Evolutionary conservation across 345 rosid genomes (phyloP), one percentile per base, ranked within the genome.

Genomic region (Durio zibethinus): DNA sequence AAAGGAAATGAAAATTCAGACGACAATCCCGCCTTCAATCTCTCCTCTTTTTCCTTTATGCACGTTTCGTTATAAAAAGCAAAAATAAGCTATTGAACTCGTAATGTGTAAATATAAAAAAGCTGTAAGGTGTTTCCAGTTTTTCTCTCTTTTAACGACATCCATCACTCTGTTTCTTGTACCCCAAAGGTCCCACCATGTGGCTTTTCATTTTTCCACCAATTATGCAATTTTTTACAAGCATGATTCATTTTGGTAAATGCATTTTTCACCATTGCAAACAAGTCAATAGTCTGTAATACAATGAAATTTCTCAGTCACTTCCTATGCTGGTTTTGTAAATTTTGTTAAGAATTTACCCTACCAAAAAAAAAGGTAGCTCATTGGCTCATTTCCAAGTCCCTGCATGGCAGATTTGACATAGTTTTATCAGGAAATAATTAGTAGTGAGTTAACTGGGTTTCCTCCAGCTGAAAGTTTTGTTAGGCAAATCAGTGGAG

Each of bases 21-120:
- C 76, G 65, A 15, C 65, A 73, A 73, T 73, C 65, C 65, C 76
- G 76, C 76, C 76, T 73, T 73, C 65, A 56, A 73, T 73, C 65
- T 73, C 65, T 56, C 64, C 50, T 14, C 8, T 1, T 33, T 8
- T 10, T 3, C 11, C 45, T n/a, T 33, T n/a, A 15, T 15, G 21
- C 68, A 33, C 33, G 72, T 66, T 66, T 66, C 25, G 29, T 65
- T 65, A 31, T 62, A 4, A 31, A 62, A 14, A 16, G 42, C 16
- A 64, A 64, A n/a, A n/a, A 31, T 6, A 33, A 62, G 10, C 4
- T 23, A 10, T 21, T 56, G 21, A 8, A 56, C 38, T 57, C n/a
- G n/a, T n/a, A n/a, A n/a, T n/a, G n/a, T n/a, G n/a, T 54, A 5
- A 23, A 33, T 33, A 33, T 33, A 33, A 33, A 33, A 33, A 33